phyloP scores from a whole-genome alignment of 176 grass and related monocot genomes.

The Aegilops tauschii region DNA sequence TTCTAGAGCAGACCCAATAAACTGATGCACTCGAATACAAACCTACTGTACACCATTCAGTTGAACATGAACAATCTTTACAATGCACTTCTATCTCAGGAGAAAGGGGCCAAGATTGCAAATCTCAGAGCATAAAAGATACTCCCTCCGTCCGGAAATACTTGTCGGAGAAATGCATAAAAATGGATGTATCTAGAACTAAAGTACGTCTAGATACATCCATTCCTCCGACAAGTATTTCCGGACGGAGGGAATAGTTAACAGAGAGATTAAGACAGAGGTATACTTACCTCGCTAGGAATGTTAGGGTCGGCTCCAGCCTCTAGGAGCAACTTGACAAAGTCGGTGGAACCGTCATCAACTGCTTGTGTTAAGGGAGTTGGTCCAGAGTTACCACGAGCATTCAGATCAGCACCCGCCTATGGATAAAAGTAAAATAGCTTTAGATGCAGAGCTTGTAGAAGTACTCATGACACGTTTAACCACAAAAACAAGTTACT shows the following conservation, averaged over 20 bases:
- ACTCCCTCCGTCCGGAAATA: too few species aligned
- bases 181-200: too few species aligned
- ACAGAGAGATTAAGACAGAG: too few species aligned
- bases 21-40: background rate
- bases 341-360: constrained; percentile 18
- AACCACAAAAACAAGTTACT: background rate
- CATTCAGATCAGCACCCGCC: constrained; percentile 55
- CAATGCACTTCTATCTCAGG: background rate
- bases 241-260: too few species aligned
- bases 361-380: constrained; percentile 15
- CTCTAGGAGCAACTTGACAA: constrained; percentile 40
- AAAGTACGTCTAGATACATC: too few species aligned
- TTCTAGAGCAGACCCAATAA: background rate
- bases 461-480: background rate
- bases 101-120: background rate
- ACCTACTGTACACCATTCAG: background rate
- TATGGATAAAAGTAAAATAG: constrained; percentile 9
- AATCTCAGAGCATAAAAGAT: background rate
- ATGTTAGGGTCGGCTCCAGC: constrained; percentile 50
- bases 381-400: background rate
- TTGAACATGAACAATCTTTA: background rate
- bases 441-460: background rate
- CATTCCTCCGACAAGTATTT: too few species aligned
- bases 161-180: too few species aligned
- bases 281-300: background rate